phyloP scores from a whole-genome alignment of 73 alveolate genomes.

The Paramecium tetraurelia region DNA sequence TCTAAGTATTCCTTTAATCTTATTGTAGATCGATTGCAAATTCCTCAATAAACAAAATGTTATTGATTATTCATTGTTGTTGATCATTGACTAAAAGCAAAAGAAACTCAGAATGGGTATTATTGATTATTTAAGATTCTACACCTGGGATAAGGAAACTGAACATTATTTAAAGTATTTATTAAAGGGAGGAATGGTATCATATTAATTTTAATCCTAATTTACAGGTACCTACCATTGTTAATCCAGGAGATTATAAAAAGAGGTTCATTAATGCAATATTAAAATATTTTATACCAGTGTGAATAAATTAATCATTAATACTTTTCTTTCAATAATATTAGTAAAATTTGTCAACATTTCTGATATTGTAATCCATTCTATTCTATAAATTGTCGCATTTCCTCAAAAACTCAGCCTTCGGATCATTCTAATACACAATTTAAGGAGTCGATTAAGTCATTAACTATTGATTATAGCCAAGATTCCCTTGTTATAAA shows the following conservation, averaged over 20 bases:
- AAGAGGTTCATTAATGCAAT: constrained; percentile 14
- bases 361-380: not conserved
- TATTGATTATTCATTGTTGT: constrained; percentile 1
- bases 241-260: constrained; percentile 36
- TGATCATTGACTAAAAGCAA: not conserved
- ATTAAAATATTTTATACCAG: constrained; percentile 15
- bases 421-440: not conserved
- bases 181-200: constrained; percentile 32
- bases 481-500: not conserved
- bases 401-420: not conserved
- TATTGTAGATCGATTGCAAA: not conserved
- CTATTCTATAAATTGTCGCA: not conserved
- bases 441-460: not conserved
- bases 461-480: not conserved
- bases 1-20: not conserved
- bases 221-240: constrained; percentile 2
- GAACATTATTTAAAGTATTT: constrained; percentile 2
- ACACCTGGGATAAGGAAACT: constrained; percentile 47
- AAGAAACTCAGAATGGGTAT: constrained; percentile 29
- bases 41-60: not conserved
- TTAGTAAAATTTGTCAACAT: not conserved
- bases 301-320: not conserved
- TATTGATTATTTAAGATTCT: constrained; percentile 22
- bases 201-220: not conserved
- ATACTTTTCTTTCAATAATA: not conserved